These are phyloP conservation scores for Pseudogymnoascus sp. DNA, from an alignment of 2,329 filamentous ascomycete species.

Conservation along the genomic window DNA sequence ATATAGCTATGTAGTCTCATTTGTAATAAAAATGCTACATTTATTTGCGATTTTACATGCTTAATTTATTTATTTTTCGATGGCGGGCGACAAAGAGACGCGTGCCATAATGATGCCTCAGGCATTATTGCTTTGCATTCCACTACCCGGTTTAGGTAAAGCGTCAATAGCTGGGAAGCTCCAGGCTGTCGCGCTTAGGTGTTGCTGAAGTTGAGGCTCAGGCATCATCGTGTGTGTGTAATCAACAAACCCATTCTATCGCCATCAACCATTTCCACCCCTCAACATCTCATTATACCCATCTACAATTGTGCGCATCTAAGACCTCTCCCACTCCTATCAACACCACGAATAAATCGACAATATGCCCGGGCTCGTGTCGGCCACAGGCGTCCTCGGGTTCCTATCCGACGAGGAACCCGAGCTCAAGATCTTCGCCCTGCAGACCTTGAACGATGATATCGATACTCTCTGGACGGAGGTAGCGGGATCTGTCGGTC, in stretches of 20 bases:
- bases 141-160: neutral
- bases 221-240: conserved; percentile 6
- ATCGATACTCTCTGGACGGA: conserved; percentile 98
- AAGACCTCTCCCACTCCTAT: neutral
- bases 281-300: neutral
- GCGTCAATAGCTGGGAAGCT: neutral
- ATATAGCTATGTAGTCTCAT: neutral
- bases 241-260: conserved; percentile 11
- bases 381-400: conserved; percentile 88
- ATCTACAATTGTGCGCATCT: neutral
- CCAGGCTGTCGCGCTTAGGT: conserved; percentile 7
- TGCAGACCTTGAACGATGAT: conserved; percentile 91
- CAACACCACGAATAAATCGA: conserved; percentile 9
- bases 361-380: conserved; percentile 86
- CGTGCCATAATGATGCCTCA: neutral
- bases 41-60: neutral
- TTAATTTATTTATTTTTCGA: conserved; percentile 6
- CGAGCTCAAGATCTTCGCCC: conserved; percentile 88
- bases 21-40: conserved; percentile 2
- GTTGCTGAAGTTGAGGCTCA: conserved; percentile 8
- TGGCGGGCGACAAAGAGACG: neutral
- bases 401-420: conserved; percentile 92
- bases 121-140: neutral
- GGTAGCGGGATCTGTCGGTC: conserved; percentile 81
- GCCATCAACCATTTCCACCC: neutral